Percentiles rank a stretch among this genome's conserved stretches.
These are phyloP conservation scores for Lichtheimia hyalospora DNA, from an alignment of 371 early-diverging fungal genomes.

Conservation along the genomic window DNA sequence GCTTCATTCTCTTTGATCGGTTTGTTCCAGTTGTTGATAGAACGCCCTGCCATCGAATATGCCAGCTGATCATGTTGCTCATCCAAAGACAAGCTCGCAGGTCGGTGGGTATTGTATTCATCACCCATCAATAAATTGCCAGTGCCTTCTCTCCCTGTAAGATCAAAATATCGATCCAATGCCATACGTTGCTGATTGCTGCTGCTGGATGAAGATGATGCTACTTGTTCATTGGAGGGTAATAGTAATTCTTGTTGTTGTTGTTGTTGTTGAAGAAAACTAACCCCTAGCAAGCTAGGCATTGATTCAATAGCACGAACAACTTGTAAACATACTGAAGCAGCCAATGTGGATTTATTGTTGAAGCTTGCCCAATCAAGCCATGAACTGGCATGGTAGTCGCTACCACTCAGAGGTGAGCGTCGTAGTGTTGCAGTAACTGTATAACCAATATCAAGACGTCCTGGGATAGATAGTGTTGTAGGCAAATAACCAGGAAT, in stretches of 20 bases:
- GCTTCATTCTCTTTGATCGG: constrained; percentile 4
- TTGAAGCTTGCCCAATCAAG: constrained; percentile 7
- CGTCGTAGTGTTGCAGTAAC: constrained; percentile 16
- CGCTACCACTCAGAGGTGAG: background rate
- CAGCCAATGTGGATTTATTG: constrained; percentile 8
- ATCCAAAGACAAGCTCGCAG: constrained; percentile 23
- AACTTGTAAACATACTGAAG: constrained; percentile 6
- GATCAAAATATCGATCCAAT: constrained; percentile 11
- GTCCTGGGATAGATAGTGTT: constrained; percentile 24
- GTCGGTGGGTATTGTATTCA: background rate
- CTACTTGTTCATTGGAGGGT: background rate
- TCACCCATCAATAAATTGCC: too few species aligned
- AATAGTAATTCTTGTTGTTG: background rate
- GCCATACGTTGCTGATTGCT: constrained; percentile 5
- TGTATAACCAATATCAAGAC: constrained; percentile 37
- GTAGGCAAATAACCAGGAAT: constrained; percentile 35
- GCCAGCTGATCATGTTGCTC: constrained; percentile 39
- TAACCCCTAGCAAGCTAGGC: background rate
- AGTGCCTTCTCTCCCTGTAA: background rate
- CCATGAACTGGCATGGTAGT: background rate
- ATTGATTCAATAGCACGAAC: constrained; percentile 10
- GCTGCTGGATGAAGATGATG: background rate
- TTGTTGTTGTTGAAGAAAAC: background rate
- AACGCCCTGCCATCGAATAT: constrained; percentile 29
- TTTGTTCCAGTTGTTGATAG: constrained; percentile 18